These are phyloP conservation scores for Fistulifera pelliculosa DNA, from an alignment of 108 stramenopile genomes.

Conservation along the genomic window DNA sequence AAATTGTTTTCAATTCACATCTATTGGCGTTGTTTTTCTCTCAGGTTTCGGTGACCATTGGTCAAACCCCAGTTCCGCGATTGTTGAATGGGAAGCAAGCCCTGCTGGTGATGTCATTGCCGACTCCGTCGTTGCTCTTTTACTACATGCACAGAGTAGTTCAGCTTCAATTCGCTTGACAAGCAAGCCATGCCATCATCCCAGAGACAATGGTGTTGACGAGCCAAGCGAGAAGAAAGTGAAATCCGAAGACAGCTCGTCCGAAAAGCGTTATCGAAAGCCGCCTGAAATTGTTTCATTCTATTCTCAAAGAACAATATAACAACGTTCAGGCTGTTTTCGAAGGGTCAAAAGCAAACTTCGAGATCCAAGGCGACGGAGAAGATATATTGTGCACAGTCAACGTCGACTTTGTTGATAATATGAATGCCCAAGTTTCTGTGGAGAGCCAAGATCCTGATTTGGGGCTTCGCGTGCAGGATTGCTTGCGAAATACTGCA, in stretches of 20 bases:
- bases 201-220: conserved; percentile 17
- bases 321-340: conserved; percentile 65
- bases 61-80: conserved; percentile 39
- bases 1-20: neutral
- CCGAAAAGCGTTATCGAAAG: conserved; percentile 23
- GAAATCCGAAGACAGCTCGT: conserved; percentile 4
- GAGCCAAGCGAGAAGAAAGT: conserved; percentile 29
- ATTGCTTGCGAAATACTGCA: conserved; percentile 41
- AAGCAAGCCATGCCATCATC: conserved; percentile 76
- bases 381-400: conserved; percentile 45
- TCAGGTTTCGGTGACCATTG: conserved; percentile 48
- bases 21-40: neutral
- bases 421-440: conserved; percentile 46
- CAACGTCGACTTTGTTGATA: conserved; percentile 55
- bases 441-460: conserved; percentile 73
- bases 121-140: conserved; percentile 82
- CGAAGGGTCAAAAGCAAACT: conserved; percentile 62
- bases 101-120: conserved; percentile 89
- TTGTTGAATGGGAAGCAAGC: conserved; percentile 84
- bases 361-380: conserved; percentile 66
- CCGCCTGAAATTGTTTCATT: conserved; percentile 38
- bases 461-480: conserved; percentile 61
- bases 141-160: conserved; percentile 88
- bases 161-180: conserved; percentile 80
- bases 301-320: conserved; percentile 68